Evolutionary conservation across 2,329 filamentous ascomycete genomes (phyloP).

Genomic region (Aspergillus fijiensis): DNA sequence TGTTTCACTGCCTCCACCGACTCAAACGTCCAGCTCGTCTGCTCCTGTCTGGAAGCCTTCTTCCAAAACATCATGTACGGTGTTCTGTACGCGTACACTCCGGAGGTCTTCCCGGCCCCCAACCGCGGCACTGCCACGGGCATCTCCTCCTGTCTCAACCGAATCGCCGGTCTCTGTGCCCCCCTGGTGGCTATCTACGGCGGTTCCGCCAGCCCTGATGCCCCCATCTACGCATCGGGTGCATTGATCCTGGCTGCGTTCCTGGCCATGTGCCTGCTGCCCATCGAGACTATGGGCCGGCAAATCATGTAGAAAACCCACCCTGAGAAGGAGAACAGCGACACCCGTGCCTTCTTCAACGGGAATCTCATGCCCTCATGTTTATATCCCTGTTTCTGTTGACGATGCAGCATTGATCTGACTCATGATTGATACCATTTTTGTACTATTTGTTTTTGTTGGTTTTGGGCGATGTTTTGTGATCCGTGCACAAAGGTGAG

Average conservation of each 20-base stretch:
- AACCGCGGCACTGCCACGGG: slow-evolving; percentile 57
- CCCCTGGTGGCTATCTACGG: slow-evolving; percentile 48
- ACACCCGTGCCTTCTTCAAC: no score
- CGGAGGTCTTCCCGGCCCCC: slow-evolving; percentile 58
- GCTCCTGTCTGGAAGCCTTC: slow-evolving; percentile 56
- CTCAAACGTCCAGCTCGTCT: slow-evolving; percentile 51
- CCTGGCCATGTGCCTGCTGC: slow-evolving; percentile 46
- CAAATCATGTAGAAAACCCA: slow-evolving; percentile 35
- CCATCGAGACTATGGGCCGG: slow-evolving; percentile 49
- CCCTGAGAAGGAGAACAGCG: no score
- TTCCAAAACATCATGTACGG: slow-evolving; percentile 60
- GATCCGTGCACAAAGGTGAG: background rate
- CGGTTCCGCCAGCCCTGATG: slow-evolving; percentile 37
- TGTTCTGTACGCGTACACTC: slow-evolving; percentile 59
- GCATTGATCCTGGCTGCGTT: slow-evolving; percentile 47
- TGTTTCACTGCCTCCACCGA: slow-evolving; percentile 54
- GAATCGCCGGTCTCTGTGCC: slow-evolving; percentile 46
- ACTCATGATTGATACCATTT: background rate
- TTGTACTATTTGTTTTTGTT: background rate
- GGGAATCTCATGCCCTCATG: background rate
- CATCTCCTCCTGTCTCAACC: slow-evolving; percentile 47
- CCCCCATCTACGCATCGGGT: slow-evolving; percentile 48
- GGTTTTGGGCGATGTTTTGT: background rate
- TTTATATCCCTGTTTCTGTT: background rate
- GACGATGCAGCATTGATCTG: background rate